A percentile compares a stretch with the other conserved stretches of the same genome.
Evolutionary conservation across 1,284 basidiomycete genomes (phyloP).

Genomic region (Naganishia sp.): DNA sequence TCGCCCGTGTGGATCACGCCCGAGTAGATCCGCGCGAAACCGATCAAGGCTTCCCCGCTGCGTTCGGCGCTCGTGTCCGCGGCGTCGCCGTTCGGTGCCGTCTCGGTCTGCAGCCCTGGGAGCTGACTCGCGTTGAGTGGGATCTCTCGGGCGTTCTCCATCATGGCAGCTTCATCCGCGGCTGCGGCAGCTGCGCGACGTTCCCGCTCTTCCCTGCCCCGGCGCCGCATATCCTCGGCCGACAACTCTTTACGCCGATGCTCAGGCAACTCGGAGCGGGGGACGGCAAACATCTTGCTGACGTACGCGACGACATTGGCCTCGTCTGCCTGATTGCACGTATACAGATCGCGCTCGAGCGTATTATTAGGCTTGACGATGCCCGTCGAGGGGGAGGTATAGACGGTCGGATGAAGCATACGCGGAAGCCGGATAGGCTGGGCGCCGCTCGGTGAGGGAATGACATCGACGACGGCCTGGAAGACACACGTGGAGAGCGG

Average conservation of each 20-base stretch:
- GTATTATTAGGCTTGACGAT: slow-evolving; percentile 66
- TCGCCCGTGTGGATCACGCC: slow-evolving; percentile 73
- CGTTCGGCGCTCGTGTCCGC: slow-evolving; percentile 39
- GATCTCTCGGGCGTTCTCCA: slow-evolving; percentile 38
- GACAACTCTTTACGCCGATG: slow-evolving; percentile 74
- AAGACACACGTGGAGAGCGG: slow-evolving; percentile 91
- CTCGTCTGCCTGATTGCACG: slow-evolving; percentile 64
- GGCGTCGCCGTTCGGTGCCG: slow-evolving; percentile 8
- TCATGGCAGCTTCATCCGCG: slow-evolving; percentile 41
- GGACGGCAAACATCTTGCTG: slow-evolving; percentile 97
- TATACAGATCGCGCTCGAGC: slow-evolving; percentile 78
- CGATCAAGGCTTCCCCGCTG: slow-evolving; percentile 69
- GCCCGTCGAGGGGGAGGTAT: slow-evolving; percentile 46
- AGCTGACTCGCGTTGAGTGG: slow-evolving; percentile 35
- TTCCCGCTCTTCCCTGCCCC: slow-evolving; percentile 67
- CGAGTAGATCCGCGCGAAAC: slow-evolving; percentile 92
- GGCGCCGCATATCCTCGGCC: slow-evolving; percentile 80
- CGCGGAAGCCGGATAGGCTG: slow-evolving; percentile 83
- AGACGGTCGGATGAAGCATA: slow-evolving; percentile 83
- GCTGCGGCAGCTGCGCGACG: slow-evolving; percentile 54
- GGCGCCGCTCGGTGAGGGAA: slow-evolving; percentile 81
- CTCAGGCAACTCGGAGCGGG: slow-evolving; percentile 76
- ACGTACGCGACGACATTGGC: slow-evolving; percentile 81
- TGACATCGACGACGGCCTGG: slow-evolving; percentile 85
- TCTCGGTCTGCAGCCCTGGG: slow-evolving; percentile 31